Conservation (phyloP, 306 rosid species). For the Heteromeles arbutifolia region DNA sequence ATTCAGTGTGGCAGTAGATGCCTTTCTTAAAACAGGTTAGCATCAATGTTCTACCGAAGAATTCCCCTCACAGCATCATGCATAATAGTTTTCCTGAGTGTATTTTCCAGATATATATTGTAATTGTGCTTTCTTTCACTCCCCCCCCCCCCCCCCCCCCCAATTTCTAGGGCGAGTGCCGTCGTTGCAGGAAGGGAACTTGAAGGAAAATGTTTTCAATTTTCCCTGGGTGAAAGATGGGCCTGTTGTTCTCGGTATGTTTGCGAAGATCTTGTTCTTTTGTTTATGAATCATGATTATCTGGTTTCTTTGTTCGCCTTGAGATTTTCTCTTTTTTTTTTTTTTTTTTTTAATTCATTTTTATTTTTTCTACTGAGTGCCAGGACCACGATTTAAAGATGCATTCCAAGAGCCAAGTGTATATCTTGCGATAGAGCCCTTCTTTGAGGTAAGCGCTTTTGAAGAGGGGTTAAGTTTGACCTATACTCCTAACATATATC, state of each 20-base stretch:
- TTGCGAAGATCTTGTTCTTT: conserved; percentile 3
- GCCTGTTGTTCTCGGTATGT: conserved; percentile 86
- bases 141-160: background rate
- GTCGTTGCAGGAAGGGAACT: conserved; percentile 72
- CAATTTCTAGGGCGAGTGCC: conserved; percentile 71
- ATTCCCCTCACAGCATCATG: background rate
- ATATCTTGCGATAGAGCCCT: conserved; percentile 73
- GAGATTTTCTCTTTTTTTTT: background rate
- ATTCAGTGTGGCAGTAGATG: conserved; percentile 82
- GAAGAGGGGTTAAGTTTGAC: conserved; percentile 1
- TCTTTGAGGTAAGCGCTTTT: conserved; percentile 56
- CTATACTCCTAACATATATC: background rate
- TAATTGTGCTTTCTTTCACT: conserved; percentile 4
- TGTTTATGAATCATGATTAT: conserved; percentile 15
- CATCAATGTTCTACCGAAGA: conserved; percentile 2
- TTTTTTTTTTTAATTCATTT: background rate
- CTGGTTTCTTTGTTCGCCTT: conserved; percentile 17
- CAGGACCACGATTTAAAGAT: conserved; percentile 91
- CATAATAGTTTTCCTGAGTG: background rate
- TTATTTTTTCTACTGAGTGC: conserved; percentile 2
- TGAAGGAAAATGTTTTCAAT: conserved; percentile 67
- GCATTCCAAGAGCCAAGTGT: conserved; percentile 92
- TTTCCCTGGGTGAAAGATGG: conserved; percentile 84
- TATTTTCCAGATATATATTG: conserved; percentile 8
- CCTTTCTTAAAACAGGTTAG: conserved; percentile 82